Conservation (phyloP, 768 basidiomycete species). For the Auriscalpium vulgare region DNA sequence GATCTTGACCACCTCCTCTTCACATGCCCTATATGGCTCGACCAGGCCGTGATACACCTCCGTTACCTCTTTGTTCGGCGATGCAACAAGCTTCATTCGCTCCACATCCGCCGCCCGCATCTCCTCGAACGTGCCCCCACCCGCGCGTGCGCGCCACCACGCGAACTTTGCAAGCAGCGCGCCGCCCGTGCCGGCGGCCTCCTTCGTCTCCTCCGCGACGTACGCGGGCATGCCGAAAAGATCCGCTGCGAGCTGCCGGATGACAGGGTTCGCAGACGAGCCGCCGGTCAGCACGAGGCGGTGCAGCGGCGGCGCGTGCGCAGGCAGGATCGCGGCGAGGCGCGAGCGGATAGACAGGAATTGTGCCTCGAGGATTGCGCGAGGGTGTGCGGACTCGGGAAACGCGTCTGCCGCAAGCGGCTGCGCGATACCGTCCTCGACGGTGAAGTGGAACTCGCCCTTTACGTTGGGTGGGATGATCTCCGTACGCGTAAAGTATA, state of each 20-base stretch:
- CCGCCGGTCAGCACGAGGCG: conserved; percentile 76
- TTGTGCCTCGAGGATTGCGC: conserved; percentile 79
- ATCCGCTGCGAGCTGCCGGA: conserved; percentile 70
- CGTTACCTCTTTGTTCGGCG: conserved; percentile 37
- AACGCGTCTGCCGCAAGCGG: conserved; percentile 23
- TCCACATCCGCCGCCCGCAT: conserved; percentile 46
- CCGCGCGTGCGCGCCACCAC: conserved; percentile 50
- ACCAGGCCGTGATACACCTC: conserved; percentile 49
- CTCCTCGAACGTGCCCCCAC: conserved; percentile 52
- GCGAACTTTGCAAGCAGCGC: conserved; percentile 64
- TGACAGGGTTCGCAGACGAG: conserved; percentile 62
- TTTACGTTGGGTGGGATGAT: conserved; percentile 77
- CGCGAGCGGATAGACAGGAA: conserved; percentile 74
- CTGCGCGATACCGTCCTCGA: conserved; percentile 17
- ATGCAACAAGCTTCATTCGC: conserved; percentile 53
- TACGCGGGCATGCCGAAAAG: conserved; percentile 73
- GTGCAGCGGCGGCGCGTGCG: conserved; percentile 44
- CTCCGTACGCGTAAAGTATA: conserved; percentile 81
- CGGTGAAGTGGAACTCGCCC: conserved; percentile 62
- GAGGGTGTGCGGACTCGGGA: conserved; percentile 47
- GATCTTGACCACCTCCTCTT: conserved; percentile 36
- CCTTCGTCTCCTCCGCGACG: conserved; percentile 44
- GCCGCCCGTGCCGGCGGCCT: conserved; percentile 67
- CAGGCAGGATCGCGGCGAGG: conserved; percentile 58
- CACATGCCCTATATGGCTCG: conserved; percentile 45